Conservation (phyloP, 2,329 filamentous ascomycete species). For the Hymenoscyphus salicellus region DNA sequence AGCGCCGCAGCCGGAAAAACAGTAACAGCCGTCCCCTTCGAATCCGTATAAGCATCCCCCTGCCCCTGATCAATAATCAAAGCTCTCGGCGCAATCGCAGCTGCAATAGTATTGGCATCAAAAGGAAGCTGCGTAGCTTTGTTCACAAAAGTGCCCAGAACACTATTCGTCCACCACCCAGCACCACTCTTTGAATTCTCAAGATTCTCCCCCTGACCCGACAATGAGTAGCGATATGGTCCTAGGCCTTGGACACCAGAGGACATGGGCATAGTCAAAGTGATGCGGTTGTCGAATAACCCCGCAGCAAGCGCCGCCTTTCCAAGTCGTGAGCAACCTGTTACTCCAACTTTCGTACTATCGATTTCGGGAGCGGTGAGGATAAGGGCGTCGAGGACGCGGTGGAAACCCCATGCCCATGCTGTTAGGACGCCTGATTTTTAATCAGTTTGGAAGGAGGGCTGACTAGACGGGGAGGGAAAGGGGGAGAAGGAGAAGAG, state of each 20-base stretch:
- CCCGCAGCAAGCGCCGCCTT: conserved; percentile 38
- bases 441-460: too few species aligned
- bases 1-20: conserved; percentile 37
- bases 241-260: conserved; percentile 38
- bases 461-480: too few species aligned
- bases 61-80: conserved; percentile 36
- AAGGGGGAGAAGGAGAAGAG: too few species aligned
- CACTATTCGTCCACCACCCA: conserved; percentile 37
- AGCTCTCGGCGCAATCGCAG: conserved; percentile 37
- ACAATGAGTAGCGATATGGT: conserved; percentile 40
- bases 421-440: conserved; percentile 36
- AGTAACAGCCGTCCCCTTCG: conserved; percentile 44
- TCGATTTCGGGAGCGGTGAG: conserved; percentile 40
- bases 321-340: conserved; percentile 38
- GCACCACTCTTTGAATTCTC: conserved; percentile 41
- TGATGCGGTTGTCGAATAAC: conserved; percentile 38
- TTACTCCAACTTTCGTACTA: conserved; percentile 35
- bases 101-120: conserved; percentile 39
- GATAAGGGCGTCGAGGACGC: conserved; percentile 38
- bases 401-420: conserved; percentile 41
- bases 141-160: conserved; percentile 37
- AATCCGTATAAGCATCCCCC: conserved; percentile 47
- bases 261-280: conserved; percentile 39
- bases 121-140: conserved; percentile 35
- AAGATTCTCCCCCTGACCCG: conserved; percentile 42